Base-by-base conservation (phyloP, 352 stramenopile species). In the Peronospora tabacina region DNA sequence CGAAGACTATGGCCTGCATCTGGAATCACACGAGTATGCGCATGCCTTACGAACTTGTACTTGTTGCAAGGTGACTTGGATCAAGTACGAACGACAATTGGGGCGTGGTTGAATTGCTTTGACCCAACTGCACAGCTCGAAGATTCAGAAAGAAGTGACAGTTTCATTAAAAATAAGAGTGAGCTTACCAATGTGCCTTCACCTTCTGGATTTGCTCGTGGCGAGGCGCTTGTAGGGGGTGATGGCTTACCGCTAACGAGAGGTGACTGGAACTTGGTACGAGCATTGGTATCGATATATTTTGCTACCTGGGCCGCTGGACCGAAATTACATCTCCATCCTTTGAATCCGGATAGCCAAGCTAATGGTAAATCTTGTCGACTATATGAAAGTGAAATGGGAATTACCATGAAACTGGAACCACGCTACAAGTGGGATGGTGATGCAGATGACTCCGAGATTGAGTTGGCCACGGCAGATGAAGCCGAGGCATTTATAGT, bases 211-310 rank as follows among this genome's bases (percentile, higher is more conserved):
- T 87, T 87, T 60, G 71, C 73, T 5, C 59, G 75, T 30, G 81
- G 78, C 6, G 76, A 91, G 39, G 81, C 75, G 30, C 59, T 91
- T 30, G 56, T 89, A 4, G 82, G 90, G 49, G 82, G 80, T 4
- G 83, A 92, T 49, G 73, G 76, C 0, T 55, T 94, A 33, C 83
- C 83, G 1, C 64, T 94, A 19, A 92, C 81, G 3, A 66, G 83
- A 37, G 77, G 69, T 34, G 83, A 94, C 34, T 94, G 83, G 83
- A 85, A 82, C 13, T 49, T 94, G 12, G 83, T 94, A 24, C 78
- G 83, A 0, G 68, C 78, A 11, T 66, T 94, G 30, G 73, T 94
- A 17, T 85, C 81, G 4, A 75, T 82, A 11, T 92, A 88, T 49
- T 92, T 92, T 36, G 66, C 78, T 0, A 71, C 87, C 33, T 82